Evolutionary conservation across 2,329 filamentous ascomycete species (phyloP).

Genomic region (Arthrinium puccinioides): DNA sequence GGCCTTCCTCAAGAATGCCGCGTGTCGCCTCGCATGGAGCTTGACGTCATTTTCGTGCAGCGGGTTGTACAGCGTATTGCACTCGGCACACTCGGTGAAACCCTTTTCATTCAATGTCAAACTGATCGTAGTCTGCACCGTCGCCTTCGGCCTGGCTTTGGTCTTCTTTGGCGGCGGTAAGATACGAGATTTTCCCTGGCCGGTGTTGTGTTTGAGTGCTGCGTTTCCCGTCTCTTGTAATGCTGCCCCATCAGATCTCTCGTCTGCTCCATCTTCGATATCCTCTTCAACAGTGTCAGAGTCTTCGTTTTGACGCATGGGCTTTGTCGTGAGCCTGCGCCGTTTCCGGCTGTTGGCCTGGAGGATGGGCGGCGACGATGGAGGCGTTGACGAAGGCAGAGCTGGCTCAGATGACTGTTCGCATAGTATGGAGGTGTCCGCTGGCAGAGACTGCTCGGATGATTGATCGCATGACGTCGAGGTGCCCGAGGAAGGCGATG

Average conservation of each 20-base stretch:
- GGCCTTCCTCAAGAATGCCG: conserved; percentile 11
- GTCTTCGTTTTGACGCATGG: too few relatives aligned
- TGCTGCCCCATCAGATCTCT: not conserved
- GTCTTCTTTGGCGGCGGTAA: not conserved
- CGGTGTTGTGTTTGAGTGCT: conserved; percentile 3
- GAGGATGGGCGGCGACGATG: conserved; percentile 17
- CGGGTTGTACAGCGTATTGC: conserved; percentile 36
- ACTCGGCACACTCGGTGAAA: conserved; percentile 34
- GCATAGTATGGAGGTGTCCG: conserved; percentile 8
- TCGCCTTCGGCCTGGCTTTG: conserved; percentile 13
- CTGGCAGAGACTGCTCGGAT: conserved; percentile 5
- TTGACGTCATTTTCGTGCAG: conserved; percentile 34
- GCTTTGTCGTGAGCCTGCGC: conserved; percentile 24
- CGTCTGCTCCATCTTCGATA: conserved; percentile 6
- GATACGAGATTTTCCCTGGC: conserved; percentile 9
- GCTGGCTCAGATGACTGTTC: conserved; percentile 10
- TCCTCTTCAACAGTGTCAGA: conserved; percentile 5
- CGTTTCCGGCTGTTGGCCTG: conserved; percentile 15
- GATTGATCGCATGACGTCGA: conserved; percentile 9
- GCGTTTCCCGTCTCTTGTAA: not conserved
- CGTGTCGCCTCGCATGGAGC: conserved; percentile 30
- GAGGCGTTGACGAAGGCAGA: conserved; percentile 19
- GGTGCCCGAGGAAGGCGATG: conserved; percentile 10
- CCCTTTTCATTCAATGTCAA: conserved; percentile 26
- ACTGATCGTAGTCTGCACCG: conserved; percentile 34